Conservation (phyloP, 1,284 basidiomycete genomes). For the Cryptococcus amylolentus region DNA sequence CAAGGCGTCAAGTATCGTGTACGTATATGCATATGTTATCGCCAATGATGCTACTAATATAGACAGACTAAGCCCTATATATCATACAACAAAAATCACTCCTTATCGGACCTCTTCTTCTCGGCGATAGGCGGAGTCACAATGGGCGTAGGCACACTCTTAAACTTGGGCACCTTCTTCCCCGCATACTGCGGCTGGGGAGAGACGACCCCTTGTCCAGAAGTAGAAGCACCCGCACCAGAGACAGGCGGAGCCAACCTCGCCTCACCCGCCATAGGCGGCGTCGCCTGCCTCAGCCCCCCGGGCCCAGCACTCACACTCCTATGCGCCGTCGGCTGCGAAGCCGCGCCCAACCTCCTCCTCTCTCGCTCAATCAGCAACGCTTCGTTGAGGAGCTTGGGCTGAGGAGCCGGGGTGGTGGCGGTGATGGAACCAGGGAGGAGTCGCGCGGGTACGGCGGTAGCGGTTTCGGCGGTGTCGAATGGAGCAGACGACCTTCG, state of each 20-base stretch:
- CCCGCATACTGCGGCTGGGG: conserved; percentile 17
- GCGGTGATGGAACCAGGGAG: conserved; percentile 4
- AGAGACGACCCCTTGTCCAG: conserved; percentile 7
- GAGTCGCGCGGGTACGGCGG: conserved; percentile 20
- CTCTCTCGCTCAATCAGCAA: conserved; percentile 24
- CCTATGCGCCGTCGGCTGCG: neutral
- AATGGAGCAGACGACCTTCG: neutral
- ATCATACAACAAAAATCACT: neutral
- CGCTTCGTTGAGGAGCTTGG: conserved; percentile 21
- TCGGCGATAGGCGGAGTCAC: conserved; percentile 9
- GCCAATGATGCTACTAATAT: neutral
- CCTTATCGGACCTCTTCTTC: conserved; percentile 11
- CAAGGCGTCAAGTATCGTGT: neutral
- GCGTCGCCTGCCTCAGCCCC: conserved; percentile 11
- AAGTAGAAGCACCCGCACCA: neutral
- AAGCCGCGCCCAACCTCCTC: conserved; percentile 11
- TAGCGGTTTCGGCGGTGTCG: neutral
- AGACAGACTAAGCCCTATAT: neutral
- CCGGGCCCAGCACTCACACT: conserved; percentile 1
- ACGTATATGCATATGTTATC: neutral
- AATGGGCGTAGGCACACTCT: conserved; percentile 25
- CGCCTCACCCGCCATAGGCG: conserved; percentile 1
- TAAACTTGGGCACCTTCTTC: conserved; percentile 24
- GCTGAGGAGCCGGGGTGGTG: neutral
- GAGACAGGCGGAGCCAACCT: neutral